A percentile compares a stretch with the other conserved stretches of the same genome.
phyloP scores from a whole-genome alignment of 768 basidiomycete genomes.

The Lactarius deliciosus region DNA sequence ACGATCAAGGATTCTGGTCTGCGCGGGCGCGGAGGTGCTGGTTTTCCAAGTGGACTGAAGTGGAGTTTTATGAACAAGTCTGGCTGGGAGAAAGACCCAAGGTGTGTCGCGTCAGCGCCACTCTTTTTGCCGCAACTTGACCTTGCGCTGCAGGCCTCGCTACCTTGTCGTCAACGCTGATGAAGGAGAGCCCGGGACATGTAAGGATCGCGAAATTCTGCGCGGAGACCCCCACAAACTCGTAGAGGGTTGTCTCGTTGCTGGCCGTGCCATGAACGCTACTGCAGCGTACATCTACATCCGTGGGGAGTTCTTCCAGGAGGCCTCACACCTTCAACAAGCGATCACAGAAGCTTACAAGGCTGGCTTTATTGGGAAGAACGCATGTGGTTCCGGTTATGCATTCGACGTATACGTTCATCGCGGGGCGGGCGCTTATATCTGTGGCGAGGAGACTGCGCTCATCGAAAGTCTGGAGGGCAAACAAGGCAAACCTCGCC shows the following conservation, averaged over 20 bases:
- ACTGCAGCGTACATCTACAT: constrained; percentile 99
- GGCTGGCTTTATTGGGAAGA: constrained; percentile 81
- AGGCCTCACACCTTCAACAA: constrained; percentile 90
- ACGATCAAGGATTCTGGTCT: constrained; percentile 95
- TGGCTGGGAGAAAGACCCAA: constrained; percentile 92
- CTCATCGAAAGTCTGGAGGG: constrained; percentile 96
- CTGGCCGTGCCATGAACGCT: constrained; percentile 96
- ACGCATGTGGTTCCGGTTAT: constrained; percentile 91
- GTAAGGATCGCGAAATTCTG: constrained; percentile 98
- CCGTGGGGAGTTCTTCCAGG: constrained; percentile 96
- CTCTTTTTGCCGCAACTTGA: constrained; percentile 1
- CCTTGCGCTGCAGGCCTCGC: constrained; percentile 61
- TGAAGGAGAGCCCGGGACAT: constrained; percentile 98
- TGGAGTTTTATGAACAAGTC: constrained; percentile 99
- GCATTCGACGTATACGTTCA: constrained; percentile 98
- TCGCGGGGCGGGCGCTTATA: constrained; percentile 96
- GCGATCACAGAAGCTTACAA: constrained; percentile 95
- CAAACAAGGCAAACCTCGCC: constrained; percentile 95
- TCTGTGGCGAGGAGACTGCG: constrained; percentile 98
- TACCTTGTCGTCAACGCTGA: constrained; percentile 98
- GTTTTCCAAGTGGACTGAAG: constrained; percentile 94
- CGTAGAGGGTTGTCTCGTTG: constrained; percentile 95
- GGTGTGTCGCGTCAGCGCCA: constrained; percentile 43
- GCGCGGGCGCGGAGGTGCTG: constrained; percentile 93
- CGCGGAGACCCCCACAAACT: constrained; percentile 99